Percentiles rank a stretch among this genome's conserved stretches.
phyloP scores from a whole-genome alignment of 768 basidiomycete genomes.

The Termitomyces sp. region DNA sequence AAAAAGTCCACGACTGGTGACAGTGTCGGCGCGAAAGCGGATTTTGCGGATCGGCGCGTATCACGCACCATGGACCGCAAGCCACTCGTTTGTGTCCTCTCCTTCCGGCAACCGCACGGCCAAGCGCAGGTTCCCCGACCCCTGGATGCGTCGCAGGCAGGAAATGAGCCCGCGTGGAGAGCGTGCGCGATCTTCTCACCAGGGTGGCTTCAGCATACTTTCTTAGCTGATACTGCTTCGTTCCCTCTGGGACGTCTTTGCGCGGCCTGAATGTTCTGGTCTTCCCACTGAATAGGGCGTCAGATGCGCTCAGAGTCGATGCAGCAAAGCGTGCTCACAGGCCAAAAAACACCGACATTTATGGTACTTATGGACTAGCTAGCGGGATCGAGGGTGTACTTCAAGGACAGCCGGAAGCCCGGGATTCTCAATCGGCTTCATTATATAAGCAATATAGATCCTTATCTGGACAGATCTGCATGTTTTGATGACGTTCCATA shows the following conservation, averaged over 20 bases:
- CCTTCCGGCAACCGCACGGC: slow-evolving; percentile 96
- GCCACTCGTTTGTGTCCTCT: slow-evolving; percentile 97
- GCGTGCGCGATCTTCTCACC: slow-evolving; percentile 34
- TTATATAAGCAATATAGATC: not conserved
- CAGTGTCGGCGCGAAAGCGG: too few relatives aligned
- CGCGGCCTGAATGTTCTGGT: slow-evolving; percentile 95
- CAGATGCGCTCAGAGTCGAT: not conserved
- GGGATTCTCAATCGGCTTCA: not conserved
- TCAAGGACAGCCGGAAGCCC: not conserved
- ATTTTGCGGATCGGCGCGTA: too few relatives aligned
- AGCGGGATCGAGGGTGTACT: not conserved
- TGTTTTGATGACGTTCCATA: not conserved
- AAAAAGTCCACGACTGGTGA: slow-evolving; percentile 93
- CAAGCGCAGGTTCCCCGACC: slow-evolving; percentile 89
- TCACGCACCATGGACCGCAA: slow-evolving; percentile 91
- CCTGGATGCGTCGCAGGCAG: slow-evolving; percentile 38
- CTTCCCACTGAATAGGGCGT: slow-evolving; percentile 55
- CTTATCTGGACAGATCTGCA: not conserved
- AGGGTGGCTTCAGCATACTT: slow-evolving; percentile 97
- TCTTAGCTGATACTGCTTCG: slow-evolving; percentile 95
- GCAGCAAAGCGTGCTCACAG: slow-evolving; percentile 46
- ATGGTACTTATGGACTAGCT: too few relatives aligned
- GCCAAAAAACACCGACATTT: slow-evolving; percentile 86
- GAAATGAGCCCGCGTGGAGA: not conserved
- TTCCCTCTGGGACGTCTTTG: slow-evolving; percentile 91